These are phyloP conservation scores for Sordaria brevicollis DNA, from an alignment of 495 filamentous ascomycete genomes.

Conservation along the genomic window DNA sequence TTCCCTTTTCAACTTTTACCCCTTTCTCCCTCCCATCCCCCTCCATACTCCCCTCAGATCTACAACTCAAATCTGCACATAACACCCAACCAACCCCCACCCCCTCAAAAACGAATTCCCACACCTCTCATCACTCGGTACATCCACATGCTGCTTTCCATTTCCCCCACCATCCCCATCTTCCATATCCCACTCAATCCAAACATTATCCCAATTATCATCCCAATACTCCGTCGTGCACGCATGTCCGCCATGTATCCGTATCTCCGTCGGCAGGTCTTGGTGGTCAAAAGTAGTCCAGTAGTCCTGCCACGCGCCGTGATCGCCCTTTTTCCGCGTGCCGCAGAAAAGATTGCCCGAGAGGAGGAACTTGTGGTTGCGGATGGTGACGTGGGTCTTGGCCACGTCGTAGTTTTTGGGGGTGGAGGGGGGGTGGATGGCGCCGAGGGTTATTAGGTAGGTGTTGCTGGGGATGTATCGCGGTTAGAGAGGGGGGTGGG, in stretches of 20 bases:
- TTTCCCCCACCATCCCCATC: no score
- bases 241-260: neutral
- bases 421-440: neutral
- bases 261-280: neutral
- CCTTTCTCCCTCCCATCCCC: no score
- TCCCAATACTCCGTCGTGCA: neutral
- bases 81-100: neutral
- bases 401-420: neutral
- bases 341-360: neutral
- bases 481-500: no score
- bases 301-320: neutral
- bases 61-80: neutral
- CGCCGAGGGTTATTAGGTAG: neutral
- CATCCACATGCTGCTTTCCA: neutral
- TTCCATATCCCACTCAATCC: neutral
- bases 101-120: neutral
- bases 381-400: neutral
- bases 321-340: neutral
- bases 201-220: neutral
- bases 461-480: neutral
- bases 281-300: neutral
- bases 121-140: neutral
- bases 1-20: no score
- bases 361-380: neutral
- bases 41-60: neutral